Conservation (phyloP, 2,329 filamentous ascomycete species). For the Lachnellula willkommii region DNA sequence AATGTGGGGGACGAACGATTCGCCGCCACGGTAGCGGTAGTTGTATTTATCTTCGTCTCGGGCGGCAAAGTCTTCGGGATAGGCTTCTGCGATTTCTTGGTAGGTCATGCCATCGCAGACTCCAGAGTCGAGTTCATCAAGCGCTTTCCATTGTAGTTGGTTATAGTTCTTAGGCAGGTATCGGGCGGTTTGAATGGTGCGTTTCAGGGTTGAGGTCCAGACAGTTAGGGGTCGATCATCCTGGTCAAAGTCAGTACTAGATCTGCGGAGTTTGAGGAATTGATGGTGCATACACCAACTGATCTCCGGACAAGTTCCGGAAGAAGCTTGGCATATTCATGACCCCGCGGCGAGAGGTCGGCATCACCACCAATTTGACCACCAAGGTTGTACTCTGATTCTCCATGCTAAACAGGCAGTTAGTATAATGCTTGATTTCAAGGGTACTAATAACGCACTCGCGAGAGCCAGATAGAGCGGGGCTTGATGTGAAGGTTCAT, state of each 20-base stretch:
- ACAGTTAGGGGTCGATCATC: constrained; percentile 58
- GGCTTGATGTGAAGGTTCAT: constrained; percentile 99
- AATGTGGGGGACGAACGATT: constrained; percentile 50
- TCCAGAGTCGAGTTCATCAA: constrained; percentile 94
- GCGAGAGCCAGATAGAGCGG: constrained; percentile 90
- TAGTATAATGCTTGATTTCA: constrained; percentile 11
- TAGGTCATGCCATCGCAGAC: constrained; percentile 89
- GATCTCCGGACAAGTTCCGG: constrained; percentile 81
- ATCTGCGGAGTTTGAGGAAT: neutral
- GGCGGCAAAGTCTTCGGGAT: constrained; percentile 90
- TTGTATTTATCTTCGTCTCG: constrained; percentile 99
- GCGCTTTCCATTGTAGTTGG: constrained; percentile 96
- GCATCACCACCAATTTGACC: constrained; percentile 93
- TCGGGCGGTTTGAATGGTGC: constrained; percentile 86
- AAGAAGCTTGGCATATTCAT: constrained; percentile 79
- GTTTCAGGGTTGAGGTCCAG: constrained; percentile 70
- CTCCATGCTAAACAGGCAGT: constrained; percentile 64
- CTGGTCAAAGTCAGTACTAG: constrained; percentile 32
- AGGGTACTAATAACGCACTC: constrained; percentile 50
- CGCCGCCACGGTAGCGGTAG: constrained; percentile 94
- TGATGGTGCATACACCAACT: constrained; percentile 62
- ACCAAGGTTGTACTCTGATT: constrained; percentile 85
- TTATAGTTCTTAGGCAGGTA: constrained; percentile 79
- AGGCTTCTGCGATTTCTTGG: constrained; percentile 83
- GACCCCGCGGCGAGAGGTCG: constrained; percentile 75